A percentile compares a stretch with the other conserved stretches of the same genome.
These are phyloP conservation scores for Mycena epipterygia DNA, from an alignment of 768 basidiomycete genomes.

Conservation along the genomic window DNA sequence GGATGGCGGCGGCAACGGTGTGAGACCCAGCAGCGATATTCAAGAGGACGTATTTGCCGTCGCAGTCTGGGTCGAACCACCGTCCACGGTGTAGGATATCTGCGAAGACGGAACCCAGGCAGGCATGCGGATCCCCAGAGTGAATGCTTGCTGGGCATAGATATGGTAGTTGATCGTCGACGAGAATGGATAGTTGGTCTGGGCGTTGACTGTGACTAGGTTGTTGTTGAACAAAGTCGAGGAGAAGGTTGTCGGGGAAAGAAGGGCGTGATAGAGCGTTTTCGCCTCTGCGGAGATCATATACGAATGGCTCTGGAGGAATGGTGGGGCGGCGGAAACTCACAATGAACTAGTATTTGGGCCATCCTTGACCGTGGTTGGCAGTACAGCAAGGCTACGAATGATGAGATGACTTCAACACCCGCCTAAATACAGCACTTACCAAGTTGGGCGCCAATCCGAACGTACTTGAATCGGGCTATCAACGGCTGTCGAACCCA, in stretches of 20 bases:
- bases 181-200: conserved; percentile 31
- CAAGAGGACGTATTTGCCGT: conserved; percentile 31
- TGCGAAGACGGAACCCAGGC: conserved; percentile 19
- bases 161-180: conserved; percentile 28
- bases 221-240: conserved; percentile 29
- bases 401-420: not conserved
- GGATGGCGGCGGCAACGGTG: conserved; percentile 21
- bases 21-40: conserved; percentile 25
- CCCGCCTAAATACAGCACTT: not conserved
- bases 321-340: not conserved
- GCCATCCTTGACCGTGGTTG: conserved; percentile 35
- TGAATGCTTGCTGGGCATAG: conserved; percentile 19
- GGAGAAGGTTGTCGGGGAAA: conserved; percentile 30
- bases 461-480: conserved; percentile 23
- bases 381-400: conserved; percentile 30
- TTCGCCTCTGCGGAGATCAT: conserved; percentile 28
- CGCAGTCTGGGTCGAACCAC: conserved; percentile 15
- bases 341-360: conserved; percentile 34
- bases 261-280: conserved; percentile 30
- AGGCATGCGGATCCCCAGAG: conserved; percentile 31
- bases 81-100: conserved; percentile 24
- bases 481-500: not conserved
- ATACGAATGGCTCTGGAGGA: conserved; percentile 25
- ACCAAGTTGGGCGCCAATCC: conserved; percentile 31
- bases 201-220: conserved; percentile 26